Conservation (phyloP, 768 basidiomycete species). For the Neoboletus brunneissimus region DNA sequence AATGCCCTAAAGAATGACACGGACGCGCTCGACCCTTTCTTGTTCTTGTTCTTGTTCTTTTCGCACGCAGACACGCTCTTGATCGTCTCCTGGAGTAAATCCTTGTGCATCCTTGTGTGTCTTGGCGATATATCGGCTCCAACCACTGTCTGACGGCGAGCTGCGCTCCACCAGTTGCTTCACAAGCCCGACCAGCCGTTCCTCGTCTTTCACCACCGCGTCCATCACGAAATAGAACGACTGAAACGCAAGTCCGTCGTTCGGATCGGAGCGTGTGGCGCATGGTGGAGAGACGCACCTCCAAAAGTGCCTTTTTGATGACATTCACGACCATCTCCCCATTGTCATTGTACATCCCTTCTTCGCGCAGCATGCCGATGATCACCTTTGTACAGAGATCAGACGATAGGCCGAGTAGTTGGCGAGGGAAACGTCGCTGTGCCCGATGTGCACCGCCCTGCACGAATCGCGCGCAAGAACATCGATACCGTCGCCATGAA, state of each 20-base stretch:
- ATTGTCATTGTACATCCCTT: slow-evolving; percentile 72
- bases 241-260: slow-evolving; percentile 38
- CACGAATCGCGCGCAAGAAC: slow-evolving; percentile 81
- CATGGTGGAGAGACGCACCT: slow-evolving; percentile 46
- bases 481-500: slow-evolving; percentile 80
- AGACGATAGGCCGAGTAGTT: slow-evolving; percentile 81
- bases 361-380: slow-evolving; percentile 80
- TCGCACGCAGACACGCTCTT: slow-evolving; percentile 62
- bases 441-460: slow-evolving; percentile 76
- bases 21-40: slow-evolving; percentile 45
- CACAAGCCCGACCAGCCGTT: slow-evolving; percentile 64
- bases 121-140: slow-evolving; percentile 61
- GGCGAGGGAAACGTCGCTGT: slow-evolving; percentile 74
- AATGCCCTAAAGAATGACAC: slow-evolving; percentile 75
- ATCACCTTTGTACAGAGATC: slow-evolving; percentile 81
- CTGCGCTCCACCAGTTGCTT: slow-evolving; percentile 78
- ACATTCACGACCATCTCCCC: slow-evolving; percentile 68
- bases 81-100: slow-evolving; percentile 62
- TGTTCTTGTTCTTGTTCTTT: slow-evolving; percentile 66
- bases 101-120: slow-evolving; percentile 80
- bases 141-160: slow-evolving; percentile 73
- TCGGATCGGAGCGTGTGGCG: not conserved
- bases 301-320: slow-evolving; percentile 66
- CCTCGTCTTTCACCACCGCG: slow-evolving; percentile 58
- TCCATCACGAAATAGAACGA: slow-evolving; percentile 81